Evolutionary conservation across 208 protist species (phyloP), one percentile per base, ranked within the genome.

Genomic region (Acanthamoeba castellanii): DNA sequence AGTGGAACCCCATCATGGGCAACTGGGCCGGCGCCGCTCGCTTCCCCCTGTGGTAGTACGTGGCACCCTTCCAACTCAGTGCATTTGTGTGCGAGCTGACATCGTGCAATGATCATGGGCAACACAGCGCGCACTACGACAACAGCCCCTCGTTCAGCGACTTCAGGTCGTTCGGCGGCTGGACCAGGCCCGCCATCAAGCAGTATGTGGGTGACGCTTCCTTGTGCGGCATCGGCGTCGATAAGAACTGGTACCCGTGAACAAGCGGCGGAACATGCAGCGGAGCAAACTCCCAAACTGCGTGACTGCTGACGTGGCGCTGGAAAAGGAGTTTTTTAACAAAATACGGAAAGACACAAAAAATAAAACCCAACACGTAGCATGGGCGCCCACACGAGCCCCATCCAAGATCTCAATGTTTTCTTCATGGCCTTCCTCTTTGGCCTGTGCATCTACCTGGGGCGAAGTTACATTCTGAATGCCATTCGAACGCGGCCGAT

Each of bases 21-120:
- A 55, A 92, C 64, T 92, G 87, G 87, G 45, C 76, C 42, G 87
- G 87, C 47, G 87, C n/a, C 25, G 57, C 87, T 37, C 61, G 61
- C 47, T 92, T 59, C 64, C 87, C 87, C n/a, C 64, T 92, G 87
- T 92, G 87, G 87, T 92, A 92, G 82, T 89, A 89, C 47, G 82
- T 89, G 20, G 13, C 8, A 25, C 34, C 70, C 70, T n/a, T n/a
- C n/a, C n/a, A n/a, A n/a, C n/a, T 30, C 32, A 14, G 8, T 7
- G 4, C 3, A 45, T 27, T 2, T 16, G 68, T 37, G 25, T 87
- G 20, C 18, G 2, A 3, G 78, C 47, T 11, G 47, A 14, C 47
- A 52, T 52, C 47, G 50, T 3, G 6, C 20, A 37, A 4, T 25
- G 18, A 61, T 14, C 7, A 9, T 74, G 25, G 68, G 32, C 16